Evolutionary conservation across 2,329 filamentous ascomycete species (phyloP).

Genomic region (Alternaria alternata): DNA sequence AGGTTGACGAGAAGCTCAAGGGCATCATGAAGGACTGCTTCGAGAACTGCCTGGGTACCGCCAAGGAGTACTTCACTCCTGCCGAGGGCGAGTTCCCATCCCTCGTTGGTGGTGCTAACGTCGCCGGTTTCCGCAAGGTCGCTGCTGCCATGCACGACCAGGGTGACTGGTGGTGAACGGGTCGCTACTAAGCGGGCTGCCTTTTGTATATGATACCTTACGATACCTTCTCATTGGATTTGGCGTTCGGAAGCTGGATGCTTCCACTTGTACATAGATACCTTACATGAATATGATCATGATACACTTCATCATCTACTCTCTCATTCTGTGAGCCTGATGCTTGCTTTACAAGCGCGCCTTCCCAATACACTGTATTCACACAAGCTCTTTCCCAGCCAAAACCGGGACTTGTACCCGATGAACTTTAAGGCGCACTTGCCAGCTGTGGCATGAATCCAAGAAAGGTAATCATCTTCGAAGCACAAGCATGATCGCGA

Average conservation of each 20-base stretch:
- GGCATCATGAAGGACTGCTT: conserved; percentile 95
- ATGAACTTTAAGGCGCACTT: neutral
- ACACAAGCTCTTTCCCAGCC: neutral
- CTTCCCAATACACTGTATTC: neutral
- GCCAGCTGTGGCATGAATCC: neutral
- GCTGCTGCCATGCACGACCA: conserved; percentile 93
- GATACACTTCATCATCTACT: neutral
- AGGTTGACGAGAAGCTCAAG: conserved; percentile 92
- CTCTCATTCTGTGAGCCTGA: neutral
- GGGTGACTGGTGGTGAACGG: conserved; percentile 81
- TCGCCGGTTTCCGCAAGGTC: conserved; percentile 97
- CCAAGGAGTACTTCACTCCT: conserved; percentile 83
- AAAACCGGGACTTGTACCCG: neutral
- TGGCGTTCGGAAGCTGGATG: conserved; percentile 27
- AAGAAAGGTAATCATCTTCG: neutral
- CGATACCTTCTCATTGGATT: conserved; percentile 27
- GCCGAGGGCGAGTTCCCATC: conserved; percentile 86
- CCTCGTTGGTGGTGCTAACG: conserved; percentile 92
- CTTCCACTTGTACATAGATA: conserved; percentile 31
- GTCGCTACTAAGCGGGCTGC: conserved; percentile 17
- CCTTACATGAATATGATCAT: conserved; percentile 26
- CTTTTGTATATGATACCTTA: conserved; percentile 38
- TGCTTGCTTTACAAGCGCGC: neutral
- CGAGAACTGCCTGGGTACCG: conserved; percentile 85
- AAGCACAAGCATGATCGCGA: neutral